Conservation (phyloP, 768 basidiomycete species). For the Lentinus brumalis region DNA sequence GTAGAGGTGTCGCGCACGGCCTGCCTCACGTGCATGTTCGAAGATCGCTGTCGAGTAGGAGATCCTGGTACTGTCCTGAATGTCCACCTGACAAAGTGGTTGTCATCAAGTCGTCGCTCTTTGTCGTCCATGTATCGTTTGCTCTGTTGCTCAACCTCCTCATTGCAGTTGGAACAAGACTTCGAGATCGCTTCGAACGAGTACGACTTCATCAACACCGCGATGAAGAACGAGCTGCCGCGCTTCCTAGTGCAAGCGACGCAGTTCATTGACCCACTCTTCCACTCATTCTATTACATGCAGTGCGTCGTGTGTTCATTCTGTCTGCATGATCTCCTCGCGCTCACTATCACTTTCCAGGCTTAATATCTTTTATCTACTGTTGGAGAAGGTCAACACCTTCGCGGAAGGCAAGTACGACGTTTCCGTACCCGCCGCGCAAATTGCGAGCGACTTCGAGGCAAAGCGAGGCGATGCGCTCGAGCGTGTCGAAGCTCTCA, state of each 20-base stretch:
- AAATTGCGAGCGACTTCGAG: constrained; percentile 80
- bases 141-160: not conserved
- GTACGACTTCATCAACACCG: constrained; percentile 89
- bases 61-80: no score
- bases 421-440: constrained; percentile 58
- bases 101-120: constrained; percentile 18
- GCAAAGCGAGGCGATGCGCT: constrained; percentile 82
- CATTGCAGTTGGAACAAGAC: constrained; percentile 84
- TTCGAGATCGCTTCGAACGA: constrained; percentile 91
- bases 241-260: constrained; percentile 88
- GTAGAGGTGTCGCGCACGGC: no score
- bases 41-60: no score
- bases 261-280: constrained; percentile 94
- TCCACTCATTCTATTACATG: constrained; percentile 99
- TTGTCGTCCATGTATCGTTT: constrained; percentile 4
- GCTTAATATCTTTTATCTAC: constrained; percentile 90
- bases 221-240: constrained; percentile 90
- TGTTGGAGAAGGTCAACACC: constrained; percentile 90
- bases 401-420: constrained; percentile 84
- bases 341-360: constrained; percentile 39
- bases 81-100: no score
- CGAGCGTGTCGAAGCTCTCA: constrained; percentile 74
- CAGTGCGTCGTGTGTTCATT: constrained; percentile 66
- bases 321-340: constrained; percentile 3
- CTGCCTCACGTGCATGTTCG: no score